Conservation (phyloP, 2,329 filamentous ascomycete genomes). For the Colletotrichum sp. region DNA sequence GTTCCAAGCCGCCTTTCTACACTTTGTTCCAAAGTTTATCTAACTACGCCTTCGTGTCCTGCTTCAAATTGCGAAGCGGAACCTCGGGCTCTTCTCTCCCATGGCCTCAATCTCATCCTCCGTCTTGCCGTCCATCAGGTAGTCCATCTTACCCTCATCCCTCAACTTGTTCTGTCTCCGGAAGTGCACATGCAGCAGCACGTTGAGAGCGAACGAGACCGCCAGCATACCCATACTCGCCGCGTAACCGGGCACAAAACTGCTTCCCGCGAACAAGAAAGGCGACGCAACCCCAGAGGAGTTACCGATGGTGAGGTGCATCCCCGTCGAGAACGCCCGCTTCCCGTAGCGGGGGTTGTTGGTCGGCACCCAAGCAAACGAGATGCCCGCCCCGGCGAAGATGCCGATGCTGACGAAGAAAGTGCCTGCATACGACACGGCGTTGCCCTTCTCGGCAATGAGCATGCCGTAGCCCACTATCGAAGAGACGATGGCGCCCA, state of each 20-base stretch:
- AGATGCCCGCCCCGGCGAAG: neutral
- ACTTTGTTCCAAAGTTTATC: too few relatives aligned
- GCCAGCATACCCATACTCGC: constrained; percentile 54
- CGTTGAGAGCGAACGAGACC: constrained; percentile 33
- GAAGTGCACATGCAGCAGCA: constrained; percentile 33
- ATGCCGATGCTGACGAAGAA: constrained; percentile 53
- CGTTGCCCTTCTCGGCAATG: neutral
- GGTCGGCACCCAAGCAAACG: constrained; percentile 21
- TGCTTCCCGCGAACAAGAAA: constrained; percentile 54
- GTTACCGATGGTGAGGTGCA: constrained; percentile 21
- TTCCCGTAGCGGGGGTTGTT: constrained; percentile 21
- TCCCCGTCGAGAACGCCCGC: constrained; percentile 14
- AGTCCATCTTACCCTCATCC: constrained; percentile 40
- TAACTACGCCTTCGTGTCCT: too few relatives aligned
- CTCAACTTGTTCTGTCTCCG: constrained; percentile 38
- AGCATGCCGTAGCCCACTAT: constrained; percentile 9
- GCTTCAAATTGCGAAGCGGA: constrained; percentile 25
- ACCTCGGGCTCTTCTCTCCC: constrained; percentile 44
- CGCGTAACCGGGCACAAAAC: constrained; percentile 55
- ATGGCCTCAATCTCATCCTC: constrained; percentile 46
- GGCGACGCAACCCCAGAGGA: constrained; percentile 66
- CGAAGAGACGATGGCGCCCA: neutral
- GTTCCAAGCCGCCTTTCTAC: too few relatives aligned
- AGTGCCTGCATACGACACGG: constrained; percentile 41
- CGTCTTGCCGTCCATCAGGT: constrained; percentile 43